Evolutionary conservation across 352 stramenopile genomes (phyloP).

Genomic region (Phytopythium sindhum): DNA sequence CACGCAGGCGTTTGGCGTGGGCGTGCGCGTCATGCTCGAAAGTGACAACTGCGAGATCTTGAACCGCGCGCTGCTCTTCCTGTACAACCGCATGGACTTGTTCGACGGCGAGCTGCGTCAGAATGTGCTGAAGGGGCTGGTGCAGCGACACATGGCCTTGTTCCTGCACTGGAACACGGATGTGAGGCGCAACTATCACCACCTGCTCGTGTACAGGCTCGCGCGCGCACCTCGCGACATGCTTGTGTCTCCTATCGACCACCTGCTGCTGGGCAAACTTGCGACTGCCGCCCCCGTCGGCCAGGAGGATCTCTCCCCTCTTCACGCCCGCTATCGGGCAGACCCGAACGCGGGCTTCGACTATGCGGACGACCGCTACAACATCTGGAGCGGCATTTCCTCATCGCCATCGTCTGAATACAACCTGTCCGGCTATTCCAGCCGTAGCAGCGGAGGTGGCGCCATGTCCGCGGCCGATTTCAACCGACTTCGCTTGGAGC

Average conservation of each 20-base stretch:
- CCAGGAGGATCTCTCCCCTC: not conserved
- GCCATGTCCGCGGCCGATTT: conserved; percentile 41
- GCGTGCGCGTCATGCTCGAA: conserved; percentile 64
- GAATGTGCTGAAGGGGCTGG: conserved; percentile 60
- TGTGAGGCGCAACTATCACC: conserved; percentile 68
- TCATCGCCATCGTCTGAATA: not conserved
- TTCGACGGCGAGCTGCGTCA: conserved; percentile 69
- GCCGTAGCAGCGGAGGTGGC: not conserved
- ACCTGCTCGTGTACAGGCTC: conserved; percentile 70
- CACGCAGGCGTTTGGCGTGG: conserved; percentile 49
- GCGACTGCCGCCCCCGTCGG: conserved; percentile 12
- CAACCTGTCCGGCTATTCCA: not conserved
- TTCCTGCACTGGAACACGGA: conserved; percentile 80
- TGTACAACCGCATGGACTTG: conserved; percentile 73
- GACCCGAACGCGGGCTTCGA: conserved; percentile 29
- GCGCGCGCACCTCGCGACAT: conserved; percentile 55
- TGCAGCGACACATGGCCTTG: conserved; percentile 73
- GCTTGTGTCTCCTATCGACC: conserved; percentile 63
- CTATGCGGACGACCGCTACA: conserved; percentile 7
- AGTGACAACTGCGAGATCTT: conserved; percentile 76
- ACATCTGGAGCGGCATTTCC: conserved; percentile 1
- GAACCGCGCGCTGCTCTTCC: conserved; percentile 53
- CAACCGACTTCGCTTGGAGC: conserved; percentile 47
- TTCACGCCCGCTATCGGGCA: conserved; percentile 12
- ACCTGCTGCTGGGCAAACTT: conserved; percentile 54